Percentiles rank a stretch among this genome's conserved stretches.
Conservation (phyloP, 1,139 yeast genomes). For the Casaregolazyma suthepensis region DNA sequence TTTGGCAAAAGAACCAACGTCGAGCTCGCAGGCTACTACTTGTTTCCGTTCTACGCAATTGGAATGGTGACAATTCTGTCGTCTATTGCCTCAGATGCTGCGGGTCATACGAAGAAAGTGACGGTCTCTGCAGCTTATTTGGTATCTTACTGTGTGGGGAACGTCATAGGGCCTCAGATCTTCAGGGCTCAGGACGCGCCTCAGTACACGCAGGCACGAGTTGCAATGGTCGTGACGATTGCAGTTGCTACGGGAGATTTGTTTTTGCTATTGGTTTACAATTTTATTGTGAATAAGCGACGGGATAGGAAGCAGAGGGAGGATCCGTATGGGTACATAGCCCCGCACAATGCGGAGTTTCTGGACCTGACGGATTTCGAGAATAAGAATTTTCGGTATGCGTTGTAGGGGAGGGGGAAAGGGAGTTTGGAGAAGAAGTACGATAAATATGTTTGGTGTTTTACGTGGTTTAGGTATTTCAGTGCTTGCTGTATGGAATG, state of each 20-base stretch:
- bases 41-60: constrained; percentile 33
- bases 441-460: too few relatives aligned
- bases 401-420: constrained; percentile 17
- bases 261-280: constrained; percentile 29
- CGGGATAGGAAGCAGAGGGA: constrained; percentile 29
- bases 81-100: constrained; percentile 44
- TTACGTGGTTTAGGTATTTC: too few relatives aligned
- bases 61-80: constrained; percentile 44
- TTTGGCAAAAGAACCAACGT: constrained; percentile 20
- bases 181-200: constrained; percentile 46
- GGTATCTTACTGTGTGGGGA: constrained; percentile 51
- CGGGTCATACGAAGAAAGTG: constrained; percentile 51
- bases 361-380: constrained; percentile 63
- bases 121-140: constrained; percentile 39
- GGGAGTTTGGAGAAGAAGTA: too few relatives aligned
- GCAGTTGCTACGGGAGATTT: constrained; percentile 24
- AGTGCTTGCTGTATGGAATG: too few relatives aligned
- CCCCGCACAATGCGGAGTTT: constrained; percentile 38
- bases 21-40: constrained; percentile 37
- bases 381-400: constrained; percentile 43
- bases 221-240: constrained; percentile 37
- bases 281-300: constrained; percentile 32
- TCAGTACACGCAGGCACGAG: constrained; percentile 39
- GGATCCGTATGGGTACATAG: constrained; percentile 17
- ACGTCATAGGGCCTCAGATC: constrained; percentile 50